A percentile compares a stretch with the other conserved stretches of the same genome.
phyloP scores from a whole-genome alignment of 2,329 filamentous ascomycete genomes.

The Sphaceloma murrayae region DNA sequence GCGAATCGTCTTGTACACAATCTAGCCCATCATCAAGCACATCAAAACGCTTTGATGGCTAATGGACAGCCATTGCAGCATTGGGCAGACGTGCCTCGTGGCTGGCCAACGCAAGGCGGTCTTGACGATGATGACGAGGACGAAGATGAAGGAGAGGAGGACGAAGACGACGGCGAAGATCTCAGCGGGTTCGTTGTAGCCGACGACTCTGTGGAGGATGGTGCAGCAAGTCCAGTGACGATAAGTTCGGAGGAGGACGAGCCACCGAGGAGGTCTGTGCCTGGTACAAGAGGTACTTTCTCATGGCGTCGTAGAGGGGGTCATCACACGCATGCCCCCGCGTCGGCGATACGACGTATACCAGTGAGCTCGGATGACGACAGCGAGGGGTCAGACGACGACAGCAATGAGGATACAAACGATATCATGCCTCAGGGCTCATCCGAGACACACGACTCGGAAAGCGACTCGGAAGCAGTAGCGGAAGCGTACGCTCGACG shows the following conservation, averaged over 20 bases:
- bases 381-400: too few species aligned
- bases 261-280: neutral
- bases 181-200: constrained; percentile 21
- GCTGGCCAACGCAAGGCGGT: neutral
- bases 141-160: constrained; percentile 19
- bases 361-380: too few species aligned
- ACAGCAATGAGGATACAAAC: too few species aligned
- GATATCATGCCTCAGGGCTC: too few species aligned
- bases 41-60: neutral
- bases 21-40: neutral
- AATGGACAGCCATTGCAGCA: neutral
- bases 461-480: neutral
- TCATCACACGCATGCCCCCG: too few species aligned
- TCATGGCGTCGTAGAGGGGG: too few species aligned
- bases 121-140: constrained; percentile 19
- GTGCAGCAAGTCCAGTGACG: neutral
- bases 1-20: too few species aligned
- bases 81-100: neutral
- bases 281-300: neutral
- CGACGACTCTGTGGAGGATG: constrained; percentile 20
- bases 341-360: too few species aligned
- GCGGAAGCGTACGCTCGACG: too few species aligned
- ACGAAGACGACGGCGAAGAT: constrained; percentile 16
- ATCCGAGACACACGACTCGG: constrained; percentile 6
- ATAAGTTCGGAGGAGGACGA: constrained; percentile 6